These are phyloP conservation scores for Rhizopogon vesiculosus DNA, from an alignment of 768 basidiomycete genomes.

Conservation along the genomic window DNA sequence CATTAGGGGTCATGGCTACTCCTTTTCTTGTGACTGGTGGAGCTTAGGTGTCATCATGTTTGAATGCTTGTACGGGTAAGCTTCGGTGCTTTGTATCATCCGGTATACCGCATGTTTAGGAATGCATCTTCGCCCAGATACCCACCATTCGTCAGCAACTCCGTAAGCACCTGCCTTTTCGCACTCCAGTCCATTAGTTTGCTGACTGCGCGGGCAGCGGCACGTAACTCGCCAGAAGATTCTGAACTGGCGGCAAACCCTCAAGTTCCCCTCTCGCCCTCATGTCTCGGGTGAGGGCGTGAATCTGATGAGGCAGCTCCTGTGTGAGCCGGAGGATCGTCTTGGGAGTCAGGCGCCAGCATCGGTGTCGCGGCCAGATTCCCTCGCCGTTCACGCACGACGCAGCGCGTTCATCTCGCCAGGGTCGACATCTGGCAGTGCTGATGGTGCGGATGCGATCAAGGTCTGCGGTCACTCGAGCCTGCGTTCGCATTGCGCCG, in stretches of 20 bases:
- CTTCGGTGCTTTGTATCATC: constrained; percentile 24
- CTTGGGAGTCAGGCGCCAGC: constrained; percentile 71
- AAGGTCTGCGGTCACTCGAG: constrained; percentile 49
- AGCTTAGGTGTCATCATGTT: constrained; percentile 96
- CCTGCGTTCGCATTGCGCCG: constrained; percentile 7
- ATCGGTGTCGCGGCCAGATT: constrained; percentile 71
- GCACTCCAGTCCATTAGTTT: constrained; percentile 1
- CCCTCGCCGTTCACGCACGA: constrained; percentile 68
- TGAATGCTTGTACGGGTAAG: constrained; percentile 89
- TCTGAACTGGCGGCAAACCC: constrained; percentile 86
- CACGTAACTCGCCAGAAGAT: constrained; percentile 97
- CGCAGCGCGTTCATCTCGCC: constrained; percentile 65
- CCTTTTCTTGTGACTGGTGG: constrained; percentile 98
- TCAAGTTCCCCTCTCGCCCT: constrained; percentile 84
- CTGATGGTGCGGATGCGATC: constrained; percentile 87
- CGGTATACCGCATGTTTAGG: constrained; percentile 15
- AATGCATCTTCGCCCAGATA: constrained; percentile 44
- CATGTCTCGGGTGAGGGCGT: constrained; percentile 83
- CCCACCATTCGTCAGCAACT: constrained; percentile 94
- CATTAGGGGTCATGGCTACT: constrained; percentile 87
- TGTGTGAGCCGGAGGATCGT: constrained; percentile 95
- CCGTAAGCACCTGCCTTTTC: constrained; percentile 45
- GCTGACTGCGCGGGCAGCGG: constrained; percentile 41
- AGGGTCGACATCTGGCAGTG: constrained; percentile 41
- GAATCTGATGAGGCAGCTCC: constrained; percentile 80